Percentiles rank a stretch among this genome's conserved stretches.
Evolutionary conservation across 345 rosid species (phyloP).

Genomic region (Conringia planisiliqua): DNA sequence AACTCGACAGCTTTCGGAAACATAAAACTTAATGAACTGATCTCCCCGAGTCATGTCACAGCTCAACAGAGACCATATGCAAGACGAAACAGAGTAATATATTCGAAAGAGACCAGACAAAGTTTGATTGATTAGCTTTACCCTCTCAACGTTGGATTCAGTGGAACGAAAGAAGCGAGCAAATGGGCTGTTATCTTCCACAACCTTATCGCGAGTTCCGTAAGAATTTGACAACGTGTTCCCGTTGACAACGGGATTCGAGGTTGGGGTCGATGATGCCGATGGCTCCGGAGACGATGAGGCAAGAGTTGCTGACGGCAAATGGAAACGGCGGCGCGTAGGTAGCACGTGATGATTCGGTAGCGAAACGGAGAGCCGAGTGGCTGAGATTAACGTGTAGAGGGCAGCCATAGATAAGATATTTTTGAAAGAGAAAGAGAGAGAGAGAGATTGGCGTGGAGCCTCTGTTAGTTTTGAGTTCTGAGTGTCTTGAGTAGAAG

Average conservation of each 20-base stretch:
- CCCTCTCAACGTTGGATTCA: constrained; percentile 78
- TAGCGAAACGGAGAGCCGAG: constrained; percentile 39
- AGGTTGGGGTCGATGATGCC: constrained; percentile 18
- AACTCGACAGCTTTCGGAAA: neutral
- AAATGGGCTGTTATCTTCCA: constrained; percentile 22
- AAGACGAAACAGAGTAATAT: neutral
- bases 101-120: neutral
- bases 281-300: constrained; percentile 47
- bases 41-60: neutral
- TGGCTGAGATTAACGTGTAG: constrained; percentile 38
- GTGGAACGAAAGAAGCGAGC: constrained; percentile 52
- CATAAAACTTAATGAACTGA: neutral
- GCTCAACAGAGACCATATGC: neutral
- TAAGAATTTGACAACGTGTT: constrained; percentile 18
- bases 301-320: constrained; percentile 42
- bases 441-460: neutral
- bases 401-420: constrained; percentile 51
- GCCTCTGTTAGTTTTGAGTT: neutral
- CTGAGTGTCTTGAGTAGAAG: neutral
- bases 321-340: constrained; percentile 24
- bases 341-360: constrained; percentile 17
- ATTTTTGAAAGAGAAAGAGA: neutral
- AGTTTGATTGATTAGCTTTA: neutral
- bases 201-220: neutral
- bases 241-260: constrained; percentile 21